Evolutionary conservation across 306 rosid genomes (phyloP).

Genomic region (Prunus persica): Prunus_persica_NCBIv2 NC_034009.1:40025001-40025500

Average conservation of each 20-base stretch:
- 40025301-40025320: conserved; percentile 11
- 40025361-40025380: neutral
- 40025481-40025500: conserved; percentile 13
- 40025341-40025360: conserved; percentile 20
- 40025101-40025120: conserved; percentile 8
- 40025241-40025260: conserved; percentile 30
- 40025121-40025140: conserved; percentile 25
- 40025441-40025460: neutral
- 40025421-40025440: neutral
- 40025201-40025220: conserved; percentile 14
- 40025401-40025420: neutral
- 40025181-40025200: conserved; percentile 36
- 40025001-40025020: conserved; percentile 6
- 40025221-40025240: conserved; percentile 1
- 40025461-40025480: neutral
- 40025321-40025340: conserved; percentile 28
- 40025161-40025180: neutral
- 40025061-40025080: conserved; percentile 12
- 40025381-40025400: no score
- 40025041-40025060: neutral
- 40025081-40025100: neutral
- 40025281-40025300: conserved; percentile 24
- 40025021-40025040: neutral
- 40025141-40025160: conserved; percentile 19
- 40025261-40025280: neutral